phyloP scores from a whole-genome alignment of 352 stramenopile species.

The Phytophthora ramorum region DNA sequence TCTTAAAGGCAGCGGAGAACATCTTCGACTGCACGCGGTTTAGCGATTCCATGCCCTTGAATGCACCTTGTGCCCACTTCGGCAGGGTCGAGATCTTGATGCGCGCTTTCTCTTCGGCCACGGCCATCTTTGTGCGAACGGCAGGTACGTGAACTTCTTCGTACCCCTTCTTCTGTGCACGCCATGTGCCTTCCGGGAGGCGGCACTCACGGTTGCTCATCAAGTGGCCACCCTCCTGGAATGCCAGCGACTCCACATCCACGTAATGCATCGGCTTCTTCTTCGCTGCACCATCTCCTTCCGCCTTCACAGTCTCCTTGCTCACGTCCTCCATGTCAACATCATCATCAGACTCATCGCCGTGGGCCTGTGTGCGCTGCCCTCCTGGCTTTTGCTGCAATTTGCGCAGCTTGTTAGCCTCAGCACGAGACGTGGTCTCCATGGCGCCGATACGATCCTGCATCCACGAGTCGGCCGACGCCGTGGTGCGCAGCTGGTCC shows the following conservation, averaged over 20 bases:
- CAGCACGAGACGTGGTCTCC: conserved; percentile 81
- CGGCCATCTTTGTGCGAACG: conserved; percentile 81
- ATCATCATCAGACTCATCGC: conserved; percentile 52
- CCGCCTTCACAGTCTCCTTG: conserved; percentile 23
- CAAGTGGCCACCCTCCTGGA: conserved; percentile 95
- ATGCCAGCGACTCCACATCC: conserved; percentile 95
- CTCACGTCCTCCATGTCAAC: conserved; percentile 58
- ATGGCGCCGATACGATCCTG: conserved; percentile 91
- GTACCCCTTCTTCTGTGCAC: conserved; percentile 97
- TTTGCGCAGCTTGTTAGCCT: conserved; percentile 85
- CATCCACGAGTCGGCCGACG: conserved; percentile 95
- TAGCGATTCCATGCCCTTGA: conserved; percentile 97
- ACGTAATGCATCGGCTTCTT: conserved; percentile 91
- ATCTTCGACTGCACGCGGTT: conserved; percentile 99
- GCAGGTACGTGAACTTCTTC: conserved; percentile 99
- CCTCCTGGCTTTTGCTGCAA: conserved; percentile 62
- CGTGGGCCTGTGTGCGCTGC: conserved; percentile 17
- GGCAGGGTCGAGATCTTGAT: conserved; percentile 95
- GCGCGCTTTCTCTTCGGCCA: conserved; percentile 73
- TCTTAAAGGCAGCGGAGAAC: conserved; percentile 92
- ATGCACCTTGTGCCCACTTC: conserved; percentile 95
- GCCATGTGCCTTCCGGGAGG: conserved; percentile 97
- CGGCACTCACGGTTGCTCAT: conserved; percentile 99
- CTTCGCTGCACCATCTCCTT: conserved; percentile 29
- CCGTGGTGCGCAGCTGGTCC: conserved; percentile 89